Conservation (phyloP, 768 basidiomycete species). For the Pilatotrama ljubarskyi region DNA sequence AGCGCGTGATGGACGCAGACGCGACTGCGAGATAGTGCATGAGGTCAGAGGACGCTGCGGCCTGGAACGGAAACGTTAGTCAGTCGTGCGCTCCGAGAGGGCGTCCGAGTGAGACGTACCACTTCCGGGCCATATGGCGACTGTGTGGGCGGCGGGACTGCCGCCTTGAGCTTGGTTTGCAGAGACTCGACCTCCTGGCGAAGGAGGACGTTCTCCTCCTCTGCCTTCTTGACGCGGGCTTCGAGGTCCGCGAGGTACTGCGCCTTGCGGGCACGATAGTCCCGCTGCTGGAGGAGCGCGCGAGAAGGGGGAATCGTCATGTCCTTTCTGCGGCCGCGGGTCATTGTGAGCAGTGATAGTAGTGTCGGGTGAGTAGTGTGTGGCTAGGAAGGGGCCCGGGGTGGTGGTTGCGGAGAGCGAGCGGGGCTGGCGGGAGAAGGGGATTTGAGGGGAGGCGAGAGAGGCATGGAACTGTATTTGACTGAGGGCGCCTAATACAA, state of each 20-base stretch:
- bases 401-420: background rate
- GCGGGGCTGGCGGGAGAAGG: background rate
- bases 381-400: slow-evolving; percentile 1
- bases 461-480: slow-evolving; percentile 20
- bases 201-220: slow-evolving; percentile 55
- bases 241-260: slow-evolving; percentile 58
- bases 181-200: slow-evolving; percentile 48
- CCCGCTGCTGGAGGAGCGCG: slow-evolving; percentile 60
- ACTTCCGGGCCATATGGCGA: slow-evolving; percentile 30
- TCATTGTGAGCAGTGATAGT: slow-evolving; percentile 40
- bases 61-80: slow-evolving; percentile 34
- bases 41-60: slow-evolving; percentile 52
- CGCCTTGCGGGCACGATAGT: slow-evolving; percentile 63
- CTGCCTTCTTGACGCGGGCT: slow-evolving; percentile 50
- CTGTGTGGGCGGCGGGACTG: slow-evolving; percentile 17
- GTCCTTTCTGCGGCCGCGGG: slow-evolving; percentile 67
- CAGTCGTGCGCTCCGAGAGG: background rate
- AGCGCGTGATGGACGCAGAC: slow-evolving; percentile 51
- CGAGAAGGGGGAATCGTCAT: slow-evolving; percentile 58
- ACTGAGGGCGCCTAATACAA: slow-evolving; percentile 19
- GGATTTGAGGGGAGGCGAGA: slow-evolving; percentile 14
- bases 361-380: background rate
- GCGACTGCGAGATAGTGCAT: slow-evolving; percentile 49
- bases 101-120: slow-evolving; percentile 27
- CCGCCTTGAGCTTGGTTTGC: slow-evolving; percentile 38